Evolutionary conservation across 331 rosid genomes (phyloP).

Genomic region (Prunus yedoensis): DNA sequence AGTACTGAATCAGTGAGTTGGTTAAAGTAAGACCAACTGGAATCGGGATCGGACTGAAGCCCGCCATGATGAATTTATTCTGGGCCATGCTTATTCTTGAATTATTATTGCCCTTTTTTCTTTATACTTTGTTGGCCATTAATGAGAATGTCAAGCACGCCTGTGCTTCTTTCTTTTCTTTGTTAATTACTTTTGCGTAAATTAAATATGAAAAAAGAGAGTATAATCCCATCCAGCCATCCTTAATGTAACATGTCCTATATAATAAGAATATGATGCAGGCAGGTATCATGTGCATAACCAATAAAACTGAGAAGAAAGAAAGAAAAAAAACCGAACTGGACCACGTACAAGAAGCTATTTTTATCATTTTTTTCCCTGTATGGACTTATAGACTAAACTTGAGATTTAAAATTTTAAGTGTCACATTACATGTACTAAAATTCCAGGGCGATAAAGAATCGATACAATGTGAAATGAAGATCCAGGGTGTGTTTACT

Average conservation of each 20-base stretch:
- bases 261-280: no score
- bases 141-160: slow-evolving; percentile 6
- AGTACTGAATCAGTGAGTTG: no score
- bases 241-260: background rate
- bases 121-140: background rate
- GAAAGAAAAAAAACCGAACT: background rate
- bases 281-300: background rate
- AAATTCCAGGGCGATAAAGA: background rate
- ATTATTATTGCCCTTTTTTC: background rate
- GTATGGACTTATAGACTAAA: no score
- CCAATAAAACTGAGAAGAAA: background rate
- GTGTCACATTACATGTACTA: background rate
- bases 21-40: no score
- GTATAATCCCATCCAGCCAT: background rate
- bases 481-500: slow-evolving; percentile 10
- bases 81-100: background rate
- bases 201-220: background rate
- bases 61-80: background rate
- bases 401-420: no score
- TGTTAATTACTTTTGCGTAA: background rate
- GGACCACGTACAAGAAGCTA: background rate
- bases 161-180: background rate
- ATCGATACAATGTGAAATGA: background rate
- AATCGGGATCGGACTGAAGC: background rate
- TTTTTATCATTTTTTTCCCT: background rate